Conservation (phyloP, 306 rosid species). For the Herpetospermum pedunculosum region DNA sequence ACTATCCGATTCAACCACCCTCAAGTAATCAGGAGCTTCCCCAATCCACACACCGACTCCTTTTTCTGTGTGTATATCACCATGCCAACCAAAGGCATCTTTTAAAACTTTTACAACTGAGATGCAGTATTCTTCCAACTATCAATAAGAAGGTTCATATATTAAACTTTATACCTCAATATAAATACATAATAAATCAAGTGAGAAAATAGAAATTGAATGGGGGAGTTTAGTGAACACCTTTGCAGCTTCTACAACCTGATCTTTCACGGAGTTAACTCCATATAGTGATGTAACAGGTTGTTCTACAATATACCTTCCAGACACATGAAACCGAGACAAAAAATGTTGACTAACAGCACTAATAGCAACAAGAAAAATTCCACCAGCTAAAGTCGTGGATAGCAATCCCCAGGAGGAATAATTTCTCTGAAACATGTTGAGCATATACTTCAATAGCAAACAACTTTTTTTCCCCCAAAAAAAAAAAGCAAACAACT, state of each 20-base stretch:
- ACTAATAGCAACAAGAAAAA: constrained; percentile 53
- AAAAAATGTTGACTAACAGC: constrained; percentile 46
- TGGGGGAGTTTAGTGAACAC: constrained; percentile 20
- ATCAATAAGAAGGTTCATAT: constrained; percentile 16
- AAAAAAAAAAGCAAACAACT: not conserved
- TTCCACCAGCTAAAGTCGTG: constrained; percentile 49
- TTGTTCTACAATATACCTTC: constrained; percentile 24
- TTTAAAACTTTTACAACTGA: constrained; percentile 48
- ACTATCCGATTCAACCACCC: constrained; percentile 18
- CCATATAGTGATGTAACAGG: constrained; percentile 33
- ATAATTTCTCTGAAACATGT: constrained; percentile 41
- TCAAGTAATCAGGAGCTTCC: constrained; percentile 56
- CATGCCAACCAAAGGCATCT: constrained; percentile 58
- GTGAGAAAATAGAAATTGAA: not conserved
- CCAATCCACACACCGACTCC: constrained; percentile 68
- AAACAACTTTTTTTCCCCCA: not conserved
- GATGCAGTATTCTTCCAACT: constrained; percentile 59
- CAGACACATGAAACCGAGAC: constrained; percentile 30
- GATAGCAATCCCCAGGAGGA: constrained; percentile 37
- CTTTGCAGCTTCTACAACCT: constrained; percentile 31
- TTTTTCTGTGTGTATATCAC: constrained; percentile 42
- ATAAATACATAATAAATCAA: not conserved
- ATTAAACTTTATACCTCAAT: constrained; percentile 11
- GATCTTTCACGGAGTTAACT: constrained; percentile 29
- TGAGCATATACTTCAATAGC: constrained; percentile 1